Base-by-base conservation (phyloP, 2,329 filamentous ascomycete genomes). In the Cordyceps javanica region DNA sequence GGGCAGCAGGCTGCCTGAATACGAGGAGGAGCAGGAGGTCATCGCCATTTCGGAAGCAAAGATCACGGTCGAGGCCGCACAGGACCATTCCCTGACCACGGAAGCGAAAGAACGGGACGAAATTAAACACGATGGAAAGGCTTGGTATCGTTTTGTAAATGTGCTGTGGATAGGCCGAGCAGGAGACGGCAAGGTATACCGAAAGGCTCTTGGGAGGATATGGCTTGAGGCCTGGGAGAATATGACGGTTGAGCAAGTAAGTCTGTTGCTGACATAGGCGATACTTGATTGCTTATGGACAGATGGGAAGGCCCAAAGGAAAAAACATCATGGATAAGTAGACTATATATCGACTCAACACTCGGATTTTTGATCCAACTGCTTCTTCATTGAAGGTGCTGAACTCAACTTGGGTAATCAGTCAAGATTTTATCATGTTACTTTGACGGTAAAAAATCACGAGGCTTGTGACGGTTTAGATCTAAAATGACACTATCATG, bases 131-230 rank as follows among this genome's bases (percentile, higher is more conserved):
- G 21, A 5, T 3, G 45, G 5, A 5, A 8, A 46, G 0, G 26
- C 2, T n/a, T 38, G 21, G 28, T 59, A 59, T 38, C 6, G 32
- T 6, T 56, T 56, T 53, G 58, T 59, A 19, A 59, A 57, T 53
- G 53, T 59, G 23, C 19, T 59, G 13, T 59, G 58, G 58, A 57
- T 59, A 42, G 52, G 45, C 11, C 30, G 53, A 32, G 52, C 52
- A 11, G 26, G 39, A 13, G 53, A 57, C 30, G 39, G 21, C 19
- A 56, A 52, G 11, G 41, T 53, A 6, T 59, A 59, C 25, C 52
- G 58, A 3, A 56, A 59, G 41, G 58, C 58, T 11, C 23, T 56
- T 11, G 58, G 58, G 8, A 51, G 58, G 28, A 41, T 59, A 13
- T 59, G 58, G 58, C 28, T 26, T 5, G 19, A 16, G 38, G 52